Conservation (phyloP, 495 filamentous ascomycete species). For the Staphylotrichum tortipilum region DNA sequence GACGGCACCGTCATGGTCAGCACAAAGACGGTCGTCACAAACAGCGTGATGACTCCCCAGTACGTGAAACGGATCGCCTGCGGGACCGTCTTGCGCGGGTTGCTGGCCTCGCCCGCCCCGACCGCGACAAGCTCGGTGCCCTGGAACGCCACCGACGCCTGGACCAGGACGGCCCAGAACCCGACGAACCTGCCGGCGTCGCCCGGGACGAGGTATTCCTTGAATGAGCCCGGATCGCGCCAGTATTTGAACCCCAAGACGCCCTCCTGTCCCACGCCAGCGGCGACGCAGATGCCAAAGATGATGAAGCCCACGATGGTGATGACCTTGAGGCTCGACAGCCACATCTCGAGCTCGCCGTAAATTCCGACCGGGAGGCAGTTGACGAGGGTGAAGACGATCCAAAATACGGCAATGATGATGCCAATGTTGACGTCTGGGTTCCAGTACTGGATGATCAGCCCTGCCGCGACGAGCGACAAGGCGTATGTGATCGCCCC, state of each 20-base stretch:
- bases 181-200: constrained; percentile 38
- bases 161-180: constrained; percentile 40
- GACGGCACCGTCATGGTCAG: constrained; percentile 58
- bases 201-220: constrained; percentile 39
- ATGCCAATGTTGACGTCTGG: constrained; percentile 46
- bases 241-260: constrained; percentile 66
- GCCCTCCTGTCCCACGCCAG: constrained; percentile 57
- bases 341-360: constrained; percentile 68
- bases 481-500: constrained; percentile 58
- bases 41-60: constrained; percentile 58
- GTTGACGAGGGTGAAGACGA: constrained; percentile 57
- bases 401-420: constrained; percentile 70
- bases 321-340: constrained; percentile 67
- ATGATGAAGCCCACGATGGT: constrained; percentile 63
- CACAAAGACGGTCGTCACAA: constrained; percentile 58
- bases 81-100: constrained; percentile 51
- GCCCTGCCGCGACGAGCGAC: constrained; percentile 64
- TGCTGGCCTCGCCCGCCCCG: constrained; percentile 56
- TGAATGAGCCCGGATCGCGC: constrained; percentile 61
- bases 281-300: constrained; percentile 57
- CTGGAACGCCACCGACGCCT: constrained; percentile 41
- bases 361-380: constrained; percentile 59
- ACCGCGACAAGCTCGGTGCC: constrained; percentile 57
- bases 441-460: constrained; percentile 73
- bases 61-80: constrained; percentile 44